Conservation (phyloP, 306 rosid species). For the Parietaria judaica region DNA sequence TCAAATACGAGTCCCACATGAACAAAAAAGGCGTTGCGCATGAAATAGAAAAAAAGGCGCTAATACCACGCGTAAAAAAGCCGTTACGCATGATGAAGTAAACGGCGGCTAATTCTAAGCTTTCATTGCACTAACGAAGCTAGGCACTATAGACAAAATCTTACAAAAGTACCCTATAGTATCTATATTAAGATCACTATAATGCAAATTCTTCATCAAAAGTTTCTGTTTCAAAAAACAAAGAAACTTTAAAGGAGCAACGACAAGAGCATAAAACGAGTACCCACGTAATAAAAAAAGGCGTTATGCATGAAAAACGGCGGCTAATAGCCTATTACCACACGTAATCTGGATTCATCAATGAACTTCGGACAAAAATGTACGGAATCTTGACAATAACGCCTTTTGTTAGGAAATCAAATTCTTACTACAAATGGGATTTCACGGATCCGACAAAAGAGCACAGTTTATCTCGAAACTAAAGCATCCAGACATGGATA, state of each 20-base stretch:
- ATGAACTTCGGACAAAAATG: not conserved
- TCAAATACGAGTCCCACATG: not conserved
- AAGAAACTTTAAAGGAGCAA: not conserved
- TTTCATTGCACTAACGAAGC: too few species aligned
- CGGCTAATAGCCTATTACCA: not conserved
- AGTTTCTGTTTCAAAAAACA: too few species aligned
- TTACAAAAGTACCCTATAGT: too few species aligned
- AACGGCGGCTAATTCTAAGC: too few species aligned
- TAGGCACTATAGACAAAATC: too few species aligned
- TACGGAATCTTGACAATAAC: not conserved
- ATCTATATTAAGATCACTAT: too few species aligned
- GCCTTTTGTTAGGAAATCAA: not conserved
- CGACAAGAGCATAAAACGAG: not conserved
- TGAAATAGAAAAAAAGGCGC: too few species aligned
- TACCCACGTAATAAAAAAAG: not conserved
- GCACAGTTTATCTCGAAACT: not conserved
- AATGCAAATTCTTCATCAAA: too few species aligned
- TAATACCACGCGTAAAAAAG: too few species aligned
- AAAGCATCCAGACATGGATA: not conserved
- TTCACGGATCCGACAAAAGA: not conserved
- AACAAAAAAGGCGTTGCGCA: too few species aligned
- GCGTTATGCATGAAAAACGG: not conserved
- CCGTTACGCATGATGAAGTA: too few species aligned
- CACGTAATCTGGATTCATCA: not conserved
- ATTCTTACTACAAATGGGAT: not conserved